These are phyloP conservation scores for Geum urbanum DNA, from an alignment of 306 rosid species.

Conservation along the genomic window DNA sequence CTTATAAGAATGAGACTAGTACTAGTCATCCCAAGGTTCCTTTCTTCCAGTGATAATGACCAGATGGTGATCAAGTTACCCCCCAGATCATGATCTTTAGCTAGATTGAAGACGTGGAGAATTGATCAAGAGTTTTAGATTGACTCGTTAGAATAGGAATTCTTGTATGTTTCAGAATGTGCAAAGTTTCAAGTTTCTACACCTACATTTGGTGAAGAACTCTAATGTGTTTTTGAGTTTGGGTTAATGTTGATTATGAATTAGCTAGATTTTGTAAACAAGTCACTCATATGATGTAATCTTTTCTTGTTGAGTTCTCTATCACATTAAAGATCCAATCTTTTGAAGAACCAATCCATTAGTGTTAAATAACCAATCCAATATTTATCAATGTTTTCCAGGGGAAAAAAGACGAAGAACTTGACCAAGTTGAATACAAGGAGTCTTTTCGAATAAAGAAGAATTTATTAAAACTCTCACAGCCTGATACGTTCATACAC, in stretches of 20 bases:
- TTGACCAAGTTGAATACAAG: too few relatives aligned
- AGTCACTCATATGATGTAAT: neutral
- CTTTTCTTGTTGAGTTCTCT: neutral
- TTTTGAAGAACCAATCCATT: neutral
- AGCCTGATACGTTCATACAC: too few relatives aligned
- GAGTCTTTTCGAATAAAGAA: too few relatives aligned
- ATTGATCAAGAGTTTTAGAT: neutral
- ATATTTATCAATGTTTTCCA: neutral
- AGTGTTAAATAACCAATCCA: neutral
- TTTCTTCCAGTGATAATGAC: slow-evolving; percentile 10
- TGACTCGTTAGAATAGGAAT: neutral
- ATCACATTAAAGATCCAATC: neutral
- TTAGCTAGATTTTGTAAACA: neutral
- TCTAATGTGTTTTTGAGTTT: neutral
- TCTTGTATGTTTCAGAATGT: neutral
- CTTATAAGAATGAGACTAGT: neutral
- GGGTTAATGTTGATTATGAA: neutral
- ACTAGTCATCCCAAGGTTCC: neutral
- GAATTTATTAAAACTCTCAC: too few relatives aligned
- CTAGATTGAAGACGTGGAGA: neutral
- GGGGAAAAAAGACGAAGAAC: too few relatives aligned
- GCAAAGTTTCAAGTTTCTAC: neutral
- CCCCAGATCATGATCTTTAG: neutral
- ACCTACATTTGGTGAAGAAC: too few relatives aligned
- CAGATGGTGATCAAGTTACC: slow-evolving; percentile 3